phyloP scores from a whole-genome alignment of 2,329 filamentous ascomycete species.

The Ampelomyces quisqualis region DNA sequence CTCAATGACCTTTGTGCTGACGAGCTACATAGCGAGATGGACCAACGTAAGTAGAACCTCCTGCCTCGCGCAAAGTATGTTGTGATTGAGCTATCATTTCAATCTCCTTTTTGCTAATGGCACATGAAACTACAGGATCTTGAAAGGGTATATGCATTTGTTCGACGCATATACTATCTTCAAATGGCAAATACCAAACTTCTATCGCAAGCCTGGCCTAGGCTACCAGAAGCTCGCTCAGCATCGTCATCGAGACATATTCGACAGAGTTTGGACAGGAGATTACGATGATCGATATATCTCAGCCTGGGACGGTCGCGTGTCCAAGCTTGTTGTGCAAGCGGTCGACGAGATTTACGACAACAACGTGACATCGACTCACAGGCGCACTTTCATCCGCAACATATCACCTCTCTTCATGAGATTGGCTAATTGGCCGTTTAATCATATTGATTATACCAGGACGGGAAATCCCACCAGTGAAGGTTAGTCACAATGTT shows the following conservation, averaged over 20 bases:
- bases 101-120: not conserved
- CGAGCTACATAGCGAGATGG: constrained; percentile 9
- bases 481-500: constrained; percentile 19
- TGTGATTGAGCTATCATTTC: not conserved
- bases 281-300: constrained; percentile 38
- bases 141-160: constrained; percentile 26
- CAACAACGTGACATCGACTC: constrained; percentile 26
- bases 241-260: constrained; percentile 26
- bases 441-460: constrained; percentile 29
- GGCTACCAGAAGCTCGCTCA: constrained; percentile 27
- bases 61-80: too few species aligned
- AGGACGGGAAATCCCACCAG: constrained; percentile 20
- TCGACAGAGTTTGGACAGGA: constrained; percentile 28
- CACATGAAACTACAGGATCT: not conserved
- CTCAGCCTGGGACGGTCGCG: constrained; percentile 31
- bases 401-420: constrained; percentile 31
- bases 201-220: constrained; percentile 28
- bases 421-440: constrained; percentile 36
- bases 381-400: constrained; percentile 34
- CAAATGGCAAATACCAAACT: constrained; percentile 26
- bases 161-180: constrained; percentile 23
- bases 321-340: constrained; percentile 36
- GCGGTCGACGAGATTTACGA: constrained; percentile 37
- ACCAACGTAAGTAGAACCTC: too few species aligned
- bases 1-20: too few species aligned